Evolutionary conservation across 2,329 filamentous ascomycete species (phyloP), one percentile per base, ranked within the genome.

Genomic region (Malbranchea zuffiana): DNA sequence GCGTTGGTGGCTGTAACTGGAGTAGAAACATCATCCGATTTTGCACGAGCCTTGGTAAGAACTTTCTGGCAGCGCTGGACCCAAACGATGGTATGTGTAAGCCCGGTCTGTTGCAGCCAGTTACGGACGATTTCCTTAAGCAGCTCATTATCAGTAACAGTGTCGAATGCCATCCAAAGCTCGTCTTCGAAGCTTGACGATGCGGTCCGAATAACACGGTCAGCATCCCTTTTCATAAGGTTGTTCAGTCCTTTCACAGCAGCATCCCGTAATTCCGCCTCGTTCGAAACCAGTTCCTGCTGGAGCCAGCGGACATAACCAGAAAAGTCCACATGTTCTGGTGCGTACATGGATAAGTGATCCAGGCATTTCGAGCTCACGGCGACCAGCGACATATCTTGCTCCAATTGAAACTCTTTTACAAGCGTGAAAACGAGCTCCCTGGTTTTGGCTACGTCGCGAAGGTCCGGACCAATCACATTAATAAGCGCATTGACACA

Each of bases 401-500:
- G 71, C 50, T 92, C 83, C 32, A 80, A 68, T 44, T 83, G 78
- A 50, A 96, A 90, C 46, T 92, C 80, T 3, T 75, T 72, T 3
- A 96, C 79, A 6, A 98, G 69, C 0, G 80, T 90, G 43, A 96
- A 71, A 34, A 96, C 90, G 37, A 98, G 71, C 53, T 95, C 87
- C 47, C 90, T 71, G n/a, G 85, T 83, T 60, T 93, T 95, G 3
- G 76, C 77, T 46, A 90, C 77, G 51, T 96, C 90, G 58, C 96
- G 90, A 15, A 98, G 66, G 60, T 98, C 92, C 0, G 90, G 90
- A 0, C 90, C 90, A 7, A 98, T 71, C 6, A 98, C 90, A 49
- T 96, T 96, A 62, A 98, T 86, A 16, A 94, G 70, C n/a, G 87
- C 90, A 59, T 96, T 87, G 19, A 95, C 79, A 48, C 85, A 93